A percentile compares a stretch with the other conserved stretches of the same genome.
phyloP scores from a whole-genome alignment of 371 early-diverging fungal genomes.

The Hamiltosporidium tvaerminnensis region DNA sequence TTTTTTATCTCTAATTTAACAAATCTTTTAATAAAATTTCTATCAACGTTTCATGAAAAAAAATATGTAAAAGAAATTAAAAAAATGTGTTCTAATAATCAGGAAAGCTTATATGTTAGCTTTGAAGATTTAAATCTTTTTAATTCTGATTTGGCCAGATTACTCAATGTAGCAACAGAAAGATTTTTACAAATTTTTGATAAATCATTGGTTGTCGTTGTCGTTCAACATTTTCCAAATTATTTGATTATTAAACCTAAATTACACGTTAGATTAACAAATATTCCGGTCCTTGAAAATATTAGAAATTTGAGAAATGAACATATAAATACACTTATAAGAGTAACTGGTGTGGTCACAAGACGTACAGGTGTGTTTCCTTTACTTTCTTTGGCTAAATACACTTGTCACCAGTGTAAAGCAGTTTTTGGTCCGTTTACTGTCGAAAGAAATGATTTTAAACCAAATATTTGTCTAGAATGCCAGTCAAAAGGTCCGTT shows the following conservation, averaged over 20 bases:
- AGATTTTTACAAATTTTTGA: conserved; percentile 61
- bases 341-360: conserved; percentile 82
- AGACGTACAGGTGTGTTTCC: conserved; percentile 83
- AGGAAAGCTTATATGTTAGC: conserved; percentile 40
- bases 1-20: background rate
- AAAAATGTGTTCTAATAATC: conserved; percentile 49
- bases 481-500: conserved; percentile 87
- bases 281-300: conserved; percentile 65
- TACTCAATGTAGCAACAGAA: conserved; percentile 14
- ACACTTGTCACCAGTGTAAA: conserved; percentile 81
- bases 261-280: conserved; percentile 77
- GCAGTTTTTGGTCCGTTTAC: conserved; percentile 78
- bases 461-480: conserved; percentile 67
- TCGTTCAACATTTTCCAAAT: conserved; percentile 67
- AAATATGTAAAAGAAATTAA: conserved; percentile 47
- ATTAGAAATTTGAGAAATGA: conserved; percentile 69
- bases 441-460: conserved; percentile 72
- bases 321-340: conserved; percentile 77
- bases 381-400: conserved; percentile 83
- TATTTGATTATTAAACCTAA: conserved; percentile 71
- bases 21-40: background rate
- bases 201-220: conserved; percentile 71
- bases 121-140: conserved; percentile 39
- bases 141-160: conserved; percentile 6
- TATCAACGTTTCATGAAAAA: conserved; percentile 1